Conservation (phyloP, 306 rosid genomes). For the Prunus mira region DNA sequence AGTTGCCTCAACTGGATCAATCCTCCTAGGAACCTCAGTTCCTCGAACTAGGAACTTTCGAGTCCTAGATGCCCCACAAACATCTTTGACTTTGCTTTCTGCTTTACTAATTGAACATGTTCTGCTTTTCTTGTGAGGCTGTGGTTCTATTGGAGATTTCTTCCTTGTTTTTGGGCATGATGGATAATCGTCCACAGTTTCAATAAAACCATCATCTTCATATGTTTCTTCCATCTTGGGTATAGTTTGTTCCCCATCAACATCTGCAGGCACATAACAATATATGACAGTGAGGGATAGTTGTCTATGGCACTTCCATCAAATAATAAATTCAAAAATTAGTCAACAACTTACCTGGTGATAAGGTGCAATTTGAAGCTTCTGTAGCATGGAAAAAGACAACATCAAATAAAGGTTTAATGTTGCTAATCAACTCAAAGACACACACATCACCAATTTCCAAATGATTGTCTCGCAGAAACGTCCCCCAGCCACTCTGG, state of each 20-base stretch:
- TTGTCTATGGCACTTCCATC: neutral
- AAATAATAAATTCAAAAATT: neutral
- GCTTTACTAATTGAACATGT: neutral
- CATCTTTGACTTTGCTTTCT: neutral
- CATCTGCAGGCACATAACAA: neutral
- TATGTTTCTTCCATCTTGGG: neutral
- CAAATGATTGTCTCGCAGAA: neutral
- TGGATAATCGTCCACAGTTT: neutral
- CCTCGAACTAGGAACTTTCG: neutral
- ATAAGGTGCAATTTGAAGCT: neutral
- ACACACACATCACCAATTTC: conserved; percentile 12
- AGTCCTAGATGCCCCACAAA: neutral
- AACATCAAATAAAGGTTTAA: neutral
- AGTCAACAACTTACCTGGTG: neutral
- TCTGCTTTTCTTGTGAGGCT: neutral
- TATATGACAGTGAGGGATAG: neutral
- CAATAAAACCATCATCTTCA: neutral
- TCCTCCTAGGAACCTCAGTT: neutral
- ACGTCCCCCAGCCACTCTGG: neutral
- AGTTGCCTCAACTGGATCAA: neutral
- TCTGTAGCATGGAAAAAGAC: neutral
- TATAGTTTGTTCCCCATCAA: neutral
- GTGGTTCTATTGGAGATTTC: neutral
- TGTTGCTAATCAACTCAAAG: neutral
- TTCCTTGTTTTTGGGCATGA: neutral